Base-by-base conservation (phyloP, 2,329 filamentous ascomycete genomes). In the Ceratocystis colombiana region DNA sequence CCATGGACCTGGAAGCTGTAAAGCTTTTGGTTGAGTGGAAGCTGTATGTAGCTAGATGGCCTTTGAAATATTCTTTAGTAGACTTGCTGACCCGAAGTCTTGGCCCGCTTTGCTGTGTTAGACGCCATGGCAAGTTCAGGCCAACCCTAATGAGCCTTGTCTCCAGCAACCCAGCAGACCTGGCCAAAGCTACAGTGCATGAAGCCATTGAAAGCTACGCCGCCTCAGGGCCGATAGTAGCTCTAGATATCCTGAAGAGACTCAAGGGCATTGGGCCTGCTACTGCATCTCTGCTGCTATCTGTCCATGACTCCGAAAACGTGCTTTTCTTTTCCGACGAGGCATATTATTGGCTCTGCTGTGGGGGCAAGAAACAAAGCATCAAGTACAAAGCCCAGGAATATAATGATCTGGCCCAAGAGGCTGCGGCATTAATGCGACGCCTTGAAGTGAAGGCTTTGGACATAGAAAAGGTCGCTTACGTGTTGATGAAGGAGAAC, bases 261-360 rank as follows among this genome's bases (percentile, higher is more conserved):
- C 77, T 94, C n/a, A 86, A 80, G 69, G 89, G 89, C 44, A 84
- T 95, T 68, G 89, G 89, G 0, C 88, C 89, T 1, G 89, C 89
- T 6, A 93, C 89, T 0, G 89, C 88, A 0, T 89, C 88, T 1
- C 80, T 94, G 41, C 76, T 93, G 0, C 79, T 94, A 2, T 82
- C 86, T 3, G 82, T 88, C 3, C 81, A 85, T 69, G 80, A 85
- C 68, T 80, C 86, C 0, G 74, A 77, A 0, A 75, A 76, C 12
- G 79, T 86, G 62, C 81, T 88, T 1, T 93, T 93, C 78, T 93
- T 93, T 75, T 88, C 86, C 1, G 90, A 95, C 72, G 89, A 94
- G 74, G 80, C 86, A 2, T 93, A 86, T 72, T 81, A 85, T 70
- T 93, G 88, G 88, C 75, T 88, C 5, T 83, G 83, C 71, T 83